Evolutionary conservation across 78 protist genomes (phyloP).

Genomic region (Salpingoeca rosetta): DNA sequence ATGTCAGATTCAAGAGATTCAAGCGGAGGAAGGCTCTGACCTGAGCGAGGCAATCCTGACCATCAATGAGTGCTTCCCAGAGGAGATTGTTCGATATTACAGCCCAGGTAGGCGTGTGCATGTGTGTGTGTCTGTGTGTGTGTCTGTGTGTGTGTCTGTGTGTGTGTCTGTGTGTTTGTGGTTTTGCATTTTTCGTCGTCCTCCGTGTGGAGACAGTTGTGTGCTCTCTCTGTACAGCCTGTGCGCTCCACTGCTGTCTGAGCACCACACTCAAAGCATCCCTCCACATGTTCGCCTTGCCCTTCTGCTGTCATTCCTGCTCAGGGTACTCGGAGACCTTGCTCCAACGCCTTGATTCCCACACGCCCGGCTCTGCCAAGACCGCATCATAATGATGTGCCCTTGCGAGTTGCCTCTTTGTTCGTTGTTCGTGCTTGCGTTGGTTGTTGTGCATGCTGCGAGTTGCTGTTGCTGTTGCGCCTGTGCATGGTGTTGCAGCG

Average conservation of each 20-base stretch:
- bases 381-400: background rate
- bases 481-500: no score
- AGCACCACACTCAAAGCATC: background rate
- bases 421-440: no score
- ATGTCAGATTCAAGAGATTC: conserved; percentile 41
- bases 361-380: background rate
- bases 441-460: no score
- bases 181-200: background rate
- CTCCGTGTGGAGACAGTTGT: background rate
- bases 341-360: background rate
- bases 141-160: no score
- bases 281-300: background rate
- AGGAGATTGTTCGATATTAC: conserved; percentile 77
- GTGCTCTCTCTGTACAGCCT: background rate
- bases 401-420: no score
- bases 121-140: no score
- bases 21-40: conserved; percentile 59
- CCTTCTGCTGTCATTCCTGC: no score
- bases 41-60: conserved; percentile 48
- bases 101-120: no score
- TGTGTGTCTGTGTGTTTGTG: no score
- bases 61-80: conserved; percentile 76
- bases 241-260: background rate
- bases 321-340: background rate
- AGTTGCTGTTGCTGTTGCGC: no score